Evolutionary conservation across 176 grass and related monocot species (phyloP), one percentile per base, ranked within the genome.

Genomic region (Zea luxurians): DNA sequence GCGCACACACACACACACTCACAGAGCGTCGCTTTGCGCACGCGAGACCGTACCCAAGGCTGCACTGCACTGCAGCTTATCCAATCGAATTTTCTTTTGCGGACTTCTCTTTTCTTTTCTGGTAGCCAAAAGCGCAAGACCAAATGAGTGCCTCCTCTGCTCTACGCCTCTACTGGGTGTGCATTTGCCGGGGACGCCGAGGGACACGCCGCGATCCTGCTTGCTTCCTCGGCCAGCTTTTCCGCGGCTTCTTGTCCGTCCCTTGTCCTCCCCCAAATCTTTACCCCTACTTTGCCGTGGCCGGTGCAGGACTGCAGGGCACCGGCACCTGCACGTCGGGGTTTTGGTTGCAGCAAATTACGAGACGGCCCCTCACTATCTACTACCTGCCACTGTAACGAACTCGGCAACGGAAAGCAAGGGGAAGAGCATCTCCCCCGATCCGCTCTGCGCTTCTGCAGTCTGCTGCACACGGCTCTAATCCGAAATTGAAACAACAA

Each of bases 221-320:
- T 64, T 3, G 58, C 83, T 64, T 71, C 74, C 65, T 70, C 52
- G 42, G 37, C 27, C 80, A 78, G 85, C 74, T 78, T 79, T 41
- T 4, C 61, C 50, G 63, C 4, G 21, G 57, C 4, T 60, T 73
- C 48, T 21, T 46, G 44, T 66, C 12, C 27, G 4, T 1, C 7
- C 13, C 46, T 5, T 17, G n/a, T 20, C 49, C 36, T 54, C 70
- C 70, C 41, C 35, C 3, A 71, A 69, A 82, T 62, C 70, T 57
- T 82, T 76, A 75, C 76, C 44, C 81, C 21, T 27, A 61, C 76
- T 71, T 84, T 66, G 76, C 82, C 71, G n/a, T 84, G 86, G 86
- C 46, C 81, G 76, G 86, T 55, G 86, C 80, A 74, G 68, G 2
- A 41, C 41, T 21, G 66, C 27, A 37, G 46, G 10, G 38, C 38